These are phyloP conservation scores for Prunus fruticosa DNA, from an alignment of 306 rosid genomes.

Conservation along the genomic window DNA sequence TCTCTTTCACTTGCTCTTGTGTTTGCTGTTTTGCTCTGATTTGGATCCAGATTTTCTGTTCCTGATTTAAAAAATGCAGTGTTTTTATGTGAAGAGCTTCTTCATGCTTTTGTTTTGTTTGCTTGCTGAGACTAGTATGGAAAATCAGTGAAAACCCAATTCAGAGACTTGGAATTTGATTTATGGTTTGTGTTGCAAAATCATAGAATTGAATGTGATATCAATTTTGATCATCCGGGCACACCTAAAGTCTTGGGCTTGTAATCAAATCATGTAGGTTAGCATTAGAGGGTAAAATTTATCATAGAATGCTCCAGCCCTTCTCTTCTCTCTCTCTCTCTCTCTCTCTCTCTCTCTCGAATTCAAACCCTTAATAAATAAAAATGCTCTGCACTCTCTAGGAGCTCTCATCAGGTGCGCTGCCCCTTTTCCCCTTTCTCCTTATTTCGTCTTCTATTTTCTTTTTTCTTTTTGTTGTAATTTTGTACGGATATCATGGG, in stretches of 20 bases:
- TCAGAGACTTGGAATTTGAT: not conserved
- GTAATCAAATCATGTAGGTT: not conserved
- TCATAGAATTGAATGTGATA: conserved; percentile 3
- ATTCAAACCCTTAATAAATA: too few relatives aligned
- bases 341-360: too few relatives aligned
- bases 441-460: too few relatives aligned
- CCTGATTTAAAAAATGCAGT: too few relatives aligned
- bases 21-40: not conserved
- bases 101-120: not conserved
- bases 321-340: not conserved
- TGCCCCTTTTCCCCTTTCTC: too few relatives aligned
- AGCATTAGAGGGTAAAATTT: not conserved
- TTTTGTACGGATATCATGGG: too few relatives aligned
- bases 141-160: not conserved
- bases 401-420: too few relatives aligned
- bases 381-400: too few relatives aligned
- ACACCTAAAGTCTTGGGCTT: not conserved
- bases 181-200: not conserved
- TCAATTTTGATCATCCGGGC: conserved; percentile 1
- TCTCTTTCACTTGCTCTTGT: not conserved
- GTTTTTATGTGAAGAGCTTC: not conserved
- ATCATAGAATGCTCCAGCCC: not conserved
- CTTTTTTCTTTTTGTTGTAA: too few relatives aligned
- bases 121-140: not conserved
- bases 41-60: conserved; percentile 9